These are phyloP conservation scores for Exophiala viscosa DNA, from an alignment of 2,329 filamentous ascomycete genomes.

Conservation along the genomic window DNA sequence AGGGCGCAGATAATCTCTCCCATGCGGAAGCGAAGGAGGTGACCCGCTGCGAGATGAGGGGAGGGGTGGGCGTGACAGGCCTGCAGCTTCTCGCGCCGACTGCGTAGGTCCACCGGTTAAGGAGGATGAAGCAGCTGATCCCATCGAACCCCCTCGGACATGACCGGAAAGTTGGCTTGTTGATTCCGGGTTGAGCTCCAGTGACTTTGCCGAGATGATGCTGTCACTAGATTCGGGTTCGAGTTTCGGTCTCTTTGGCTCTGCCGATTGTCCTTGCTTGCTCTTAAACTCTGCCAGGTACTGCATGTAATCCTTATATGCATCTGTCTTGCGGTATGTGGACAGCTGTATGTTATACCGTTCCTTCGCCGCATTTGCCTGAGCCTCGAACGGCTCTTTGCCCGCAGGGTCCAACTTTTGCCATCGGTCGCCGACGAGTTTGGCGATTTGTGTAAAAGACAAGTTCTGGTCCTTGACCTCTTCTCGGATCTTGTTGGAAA, in stretches of 20 bases:
- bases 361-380: conserved; percentile 70
- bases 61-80: conserved; percentile 12
- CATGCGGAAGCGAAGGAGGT: conserved; percentile 12
- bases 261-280: conserved; percentile 51
- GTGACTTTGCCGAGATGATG: conserved; percentile 25
- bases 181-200: conserved; percentile 15
- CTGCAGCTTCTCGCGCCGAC: background rate
- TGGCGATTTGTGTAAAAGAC: conserved; percentile 79
- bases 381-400: conserved; percentile 68
- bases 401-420: conserved; percentile 64
- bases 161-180: conserved; percentile 13
- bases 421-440: conserved; percentile 78
- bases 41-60: conserved; percentile 22
- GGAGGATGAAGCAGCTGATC: conserved; percentile 22
- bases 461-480: conserved; percentile 71
- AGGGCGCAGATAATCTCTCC: conserved; percentile 19
- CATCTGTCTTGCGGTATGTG: conserved; percentile 72
- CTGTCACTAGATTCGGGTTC: conserved; percentile 36
- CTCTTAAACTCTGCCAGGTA: conserved; percentile 77
- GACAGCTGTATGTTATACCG: conserved; percentile 69
- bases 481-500: conserved; percentile 74
- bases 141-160: conserved; percentile 23
- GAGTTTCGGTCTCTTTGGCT: conserved; percentile 44
- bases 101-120: conserved; percentile 14
- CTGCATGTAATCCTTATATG: conserved; percentile 64